A percentile compares a stretch with the other conserved stretches of the same genome.
Conservation (phyloP, 225 moss, liverwort and hornwort species). For the Bryum argenteum region DNA sequence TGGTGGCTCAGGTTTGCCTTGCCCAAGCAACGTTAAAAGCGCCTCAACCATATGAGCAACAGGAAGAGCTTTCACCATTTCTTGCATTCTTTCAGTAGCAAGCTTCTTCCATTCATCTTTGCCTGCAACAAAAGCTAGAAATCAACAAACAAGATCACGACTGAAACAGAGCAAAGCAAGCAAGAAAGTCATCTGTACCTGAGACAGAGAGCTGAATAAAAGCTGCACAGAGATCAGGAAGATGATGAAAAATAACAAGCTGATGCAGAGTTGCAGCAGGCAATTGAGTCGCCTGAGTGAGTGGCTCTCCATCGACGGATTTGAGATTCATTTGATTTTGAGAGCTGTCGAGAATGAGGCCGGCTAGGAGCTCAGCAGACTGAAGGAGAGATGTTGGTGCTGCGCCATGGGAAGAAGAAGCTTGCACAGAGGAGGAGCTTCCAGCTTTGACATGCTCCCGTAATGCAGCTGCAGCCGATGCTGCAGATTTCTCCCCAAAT, state of each 20-base stretch:
- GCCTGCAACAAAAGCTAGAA: slow-evolving; percentile 32
- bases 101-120: slow-evolving; percentile 57
- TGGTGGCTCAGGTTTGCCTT: slow-evolving; percentile 58
- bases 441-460: slow-evolving; percentile 52
- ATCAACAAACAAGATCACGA: background rate
- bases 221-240: slow-evolving; percentile 81
- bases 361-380: slow-evolving; percentile 68
- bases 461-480: slow-evolving; percentile 68
- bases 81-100: slow-evolving; percentile 51
- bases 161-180: background rate
- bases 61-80: slow-evolving; percentile 58
- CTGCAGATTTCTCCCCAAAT: slow-evolving; percentile 73
- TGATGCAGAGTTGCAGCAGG: slow-evolving; percentile 62
- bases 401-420: slow-evolving; percentile 23
- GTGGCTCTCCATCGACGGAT: slow-evolving; percentile 19
- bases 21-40: slow-evolving; percentile 67
- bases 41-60: slow-evolving; percentile 83
- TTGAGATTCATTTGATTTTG: slow-evolving; percentile 19
- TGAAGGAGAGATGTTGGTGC: slow-evolving; percentile 52
- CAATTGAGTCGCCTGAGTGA: slow-evolving; percentile 33
- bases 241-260: slow-evolving; percentile 72
- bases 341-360: slow-evolving; percentile 55
- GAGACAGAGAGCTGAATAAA: slow-evolving; percentile 66
- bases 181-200: slow-evolving; percentile 32
- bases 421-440: background rate